Base-by-base conservation (phyloP, 805 yeast genomes). In the Peterozyma xylosa region DNA sequence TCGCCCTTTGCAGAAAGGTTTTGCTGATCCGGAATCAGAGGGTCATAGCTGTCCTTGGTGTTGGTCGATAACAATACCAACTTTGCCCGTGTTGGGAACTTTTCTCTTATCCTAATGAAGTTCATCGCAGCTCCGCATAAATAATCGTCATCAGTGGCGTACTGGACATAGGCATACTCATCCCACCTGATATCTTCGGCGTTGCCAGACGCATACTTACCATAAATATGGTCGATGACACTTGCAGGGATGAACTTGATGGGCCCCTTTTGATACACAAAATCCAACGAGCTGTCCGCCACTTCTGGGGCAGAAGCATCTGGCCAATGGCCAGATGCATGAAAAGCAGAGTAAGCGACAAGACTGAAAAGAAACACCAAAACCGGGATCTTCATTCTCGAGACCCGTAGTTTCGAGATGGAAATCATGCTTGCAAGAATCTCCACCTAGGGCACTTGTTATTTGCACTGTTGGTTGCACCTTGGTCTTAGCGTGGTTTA, bases 131-230 rank as follows among this genome's bases (percentile, higher is more conserved):
- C 73, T 39, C 75, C 67, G 48, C 80, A 73, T 42, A 80, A 56
- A 49, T 80, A 76, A 17, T 66, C 62, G 9, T 63, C 50, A 43
- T 71, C 64, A 0, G 86, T 77, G 3, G 82, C 84, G 56, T 80
- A 80, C 42, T 76, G 76, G 5, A 79, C 76, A 53, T 81, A 81
- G 0, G 84, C 86, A 35, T 57, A 63, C 43, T 64, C 61, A 1
- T 57, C 36, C 78, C 78, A 73, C 6, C 30, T 36, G 27, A 35
- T 17, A 4, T 37, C 43, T 11, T 32, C 14, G 5, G 21, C 35
- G 9, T 32, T 32, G 27, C 27, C 7, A 5, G 13, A 11, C 2
- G 16, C 37, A 9, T 16, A 17, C 11, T 45, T 41, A 6, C 21
- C 13, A 32, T 37, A 43, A 4, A 33, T 35, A 17, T 39, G 15